Evolutionary conservation across 2,329 filamentous ascomycete species (phyloP).

Genomic region (Fonsecaea erecta): DNA sequence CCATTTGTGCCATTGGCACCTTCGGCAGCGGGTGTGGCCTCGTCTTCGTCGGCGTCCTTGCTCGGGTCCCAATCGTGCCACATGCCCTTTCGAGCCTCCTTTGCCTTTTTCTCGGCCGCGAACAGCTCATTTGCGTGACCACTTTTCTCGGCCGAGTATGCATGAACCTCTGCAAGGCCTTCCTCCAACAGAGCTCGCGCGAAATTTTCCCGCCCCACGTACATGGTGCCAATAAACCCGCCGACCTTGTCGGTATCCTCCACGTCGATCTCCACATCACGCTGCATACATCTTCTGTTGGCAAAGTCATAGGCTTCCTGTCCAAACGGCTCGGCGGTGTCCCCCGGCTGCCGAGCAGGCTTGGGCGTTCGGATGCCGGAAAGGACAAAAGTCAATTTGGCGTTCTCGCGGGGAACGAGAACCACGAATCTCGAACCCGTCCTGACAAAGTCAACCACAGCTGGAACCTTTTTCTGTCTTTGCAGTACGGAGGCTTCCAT

Average conservation of each 20-base stretch:
- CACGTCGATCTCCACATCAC: slow-evolving; percentile 94
- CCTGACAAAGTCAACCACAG: slow-evolving; percentile 95
- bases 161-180: slow-evolving; percentile 87
- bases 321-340: slow-evolving; percentile 88
- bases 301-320: slow-evolving; percentile 93
- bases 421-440: slow-evolving; percentile 94
- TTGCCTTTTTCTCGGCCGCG: slow-evolving; percentile 84
- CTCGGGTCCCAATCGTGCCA: slow-evolving; percentile 96
- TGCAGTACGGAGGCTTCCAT: slow-evolving; percentile 86
- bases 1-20: slow-evolving; percentile 56
- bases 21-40: slow-evolving; percentile 49
- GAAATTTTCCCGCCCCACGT: slow-evolving; percentile 93
- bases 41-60: slow-evolving; percentile 71
- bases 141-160: slow-evolving; percentile 93
- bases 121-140: slow-evolving; percentile 87
- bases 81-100: slow-evolving; percentile 82
- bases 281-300: slow-evolving; percentile 84
- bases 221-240: slow-evolving; percentile 94
- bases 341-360: slow-evolving; percentile 78
- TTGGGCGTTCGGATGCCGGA: slow-evolving; percentile 89
- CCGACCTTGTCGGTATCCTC: slow-evolving; percentile 95
- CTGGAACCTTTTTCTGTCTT: slow-evolving; percentile 88
- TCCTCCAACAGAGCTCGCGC: slow-evolving; percentile 92
- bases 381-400: slow-evolving; percentile 93
- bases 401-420: slow-evolving; percentile 86